phyloP scores from a whole-genome alignment of 2,329 filamentous ascomycete species.

The Penicillium sp. region DNA sequence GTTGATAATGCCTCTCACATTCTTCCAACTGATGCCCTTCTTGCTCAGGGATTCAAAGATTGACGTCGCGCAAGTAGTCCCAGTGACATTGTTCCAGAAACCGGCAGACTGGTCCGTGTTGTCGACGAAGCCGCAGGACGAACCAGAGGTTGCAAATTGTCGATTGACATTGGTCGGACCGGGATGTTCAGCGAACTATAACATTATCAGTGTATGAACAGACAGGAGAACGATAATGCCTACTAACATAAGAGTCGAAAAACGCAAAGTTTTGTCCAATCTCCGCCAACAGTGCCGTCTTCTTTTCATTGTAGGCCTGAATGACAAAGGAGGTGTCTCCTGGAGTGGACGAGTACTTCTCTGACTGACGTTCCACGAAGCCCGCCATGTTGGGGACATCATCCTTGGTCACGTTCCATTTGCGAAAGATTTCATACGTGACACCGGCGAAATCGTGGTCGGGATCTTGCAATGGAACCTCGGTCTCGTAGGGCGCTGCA shows the following conservation, averaged over 20 bases:
- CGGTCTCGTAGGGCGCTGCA: constrained; percentile 39
- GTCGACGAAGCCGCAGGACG: constrained; percentile 38
- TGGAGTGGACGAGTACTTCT: constrained; percentile 41
- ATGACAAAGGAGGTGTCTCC: constrained; percentile 43
- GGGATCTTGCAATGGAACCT: constrained; percentile 41
- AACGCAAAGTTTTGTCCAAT: constrained; percentile 44
- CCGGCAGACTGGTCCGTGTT: constrained; percentile 38
- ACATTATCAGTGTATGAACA: constrained; percentile 4
- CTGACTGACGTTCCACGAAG: constrained; percentile 45
- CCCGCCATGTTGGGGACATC: constrained; percentile 44
- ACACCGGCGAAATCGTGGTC: constrained; percentile 39
- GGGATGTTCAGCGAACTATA: constrained; percentile 41
- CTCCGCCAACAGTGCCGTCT: constrained; percentile 39
- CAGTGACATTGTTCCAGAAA: constrained; percentile 40
- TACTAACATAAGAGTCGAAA: constrained; percentile 41
- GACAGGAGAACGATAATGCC: background rate
- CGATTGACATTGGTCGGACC: constrained; percentile 48
- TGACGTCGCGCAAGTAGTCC: constrained; percentile 39
- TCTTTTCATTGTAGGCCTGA: constrained; percentile 42
- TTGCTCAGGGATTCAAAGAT: constrained; percentile 44
- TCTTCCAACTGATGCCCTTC: constrained; percentile 45
- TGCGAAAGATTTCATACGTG: constrained; percentile 44
- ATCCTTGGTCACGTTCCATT: constrained; percentile 40
- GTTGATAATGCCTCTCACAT: constrained; percentile 22
- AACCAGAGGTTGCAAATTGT: constrained; percentile 45